Conservation (phyloP, 768 basidiomycete genomes). For the Tylopilus rubrobrunneus region DNA sequence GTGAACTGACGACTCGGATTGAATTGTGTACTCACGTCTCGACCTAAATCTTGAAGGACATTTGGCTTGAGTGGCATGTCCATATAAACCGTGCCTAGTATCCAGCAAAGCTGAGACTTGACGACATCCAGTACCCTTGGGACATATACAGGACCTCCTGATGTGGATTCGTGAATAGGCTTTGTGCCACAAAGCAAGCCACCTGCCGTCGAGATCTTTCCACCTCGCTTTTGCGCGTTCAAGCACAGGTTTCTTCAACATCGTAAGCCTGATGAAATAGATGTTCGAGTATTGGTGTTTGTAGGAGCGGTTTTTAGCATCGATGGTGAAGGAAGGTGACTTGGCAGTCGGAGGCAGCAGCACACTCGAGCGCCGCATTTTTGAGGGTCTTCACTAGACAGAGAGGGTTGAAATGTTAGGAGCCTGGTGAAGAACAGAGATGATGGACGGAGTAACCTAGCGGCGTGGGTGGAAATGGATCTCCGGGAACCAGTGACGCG, state of each 20-base stretch:
- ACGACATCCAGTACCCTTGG: constrained; percentile 82
- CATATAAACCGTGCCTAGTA: constrained; percentile 95
- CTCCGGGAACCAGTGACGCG: no score
- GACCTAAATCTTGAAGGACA: constrained; percentile 90
- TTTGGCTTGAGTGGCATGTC: constrained; percentile 99
- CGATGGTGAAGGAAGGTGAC: constrained; percentile 42
- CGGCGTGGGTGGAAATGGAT: no score
- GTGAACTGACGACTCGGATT: constrained; percentile 2
- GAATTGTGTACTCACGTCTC: constrained; percentile 64
- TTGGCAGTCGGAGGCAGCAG: constrained; percentile 26
- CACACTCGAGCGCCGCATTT: constrained; percentile 27
- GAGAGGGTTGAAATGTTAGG: not conserved
- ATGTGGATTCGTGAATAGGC: constrained; percentile 4
- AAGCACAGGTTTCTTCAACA: constrained; percentile 46
- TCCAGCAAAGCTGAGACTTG: constrained; percentile 81
- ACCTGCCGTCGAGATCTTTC: constrained; percentile 42
- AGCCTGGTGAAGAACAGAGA: not conserved
- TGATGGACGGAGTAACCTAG: not conserved
- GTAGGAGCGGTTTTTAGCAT: constrained; percentile 47
- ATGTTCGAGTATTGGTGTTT: constrained; percentile 71
- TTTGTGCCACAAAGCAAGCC: not conserved
- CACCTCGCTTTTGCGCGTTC: constrained; percentile 48
- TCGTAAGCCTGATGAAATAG: constrained; percentile 58
- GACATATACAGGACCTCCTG: constrained; percentile 70
- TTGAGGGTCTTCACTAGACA: constrained; percentile 3